Evolutionary conservation across 2,329 filamentous ascomycete species (phyloP), one percentile per base, ranked within the genome.

Genomic region (Ophiobolus disseminans): DNA sequence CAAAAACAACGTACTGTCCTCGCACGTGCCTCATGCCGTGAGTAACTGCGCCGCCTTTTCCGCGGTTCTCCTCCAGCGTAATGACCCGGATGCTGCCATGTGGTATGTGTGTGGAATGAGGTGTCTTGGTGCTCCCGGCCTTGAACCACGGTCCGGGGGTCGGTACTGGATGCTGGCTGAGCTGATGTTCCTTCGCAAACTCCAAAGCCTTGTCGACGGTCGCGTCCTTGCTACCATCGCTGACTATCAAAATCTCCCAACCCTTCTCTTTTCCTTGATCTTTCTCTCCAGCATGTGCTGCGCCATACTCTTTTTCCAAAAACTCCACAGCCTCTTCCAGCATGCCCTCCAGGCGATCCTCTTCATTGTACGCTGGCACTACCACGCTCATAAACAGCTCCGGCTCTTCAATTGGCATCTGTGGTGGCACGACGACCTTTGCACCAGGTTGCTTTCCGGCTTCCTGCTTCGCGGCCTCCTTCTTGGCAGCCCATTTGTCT

Each of bases 281-380:
- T 16, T 45, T 69, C 59, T 36, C 68, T 6, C 57, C 58, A 9
- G 60, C 62, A 43, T 76, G 66, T 13, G 74, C 62, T 3, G 76
- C 76, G 10, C 90, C 90, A 67, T 95, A 93, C 56, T 87, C 82
- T 40, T 80, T 76, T 71, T 96, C 89, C 8, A 99, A 82, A 70
- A 92, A 96, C 40, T 85, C 86, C 20, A 97, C 88, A 1, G 94
- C 91, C 74, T 99, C 94, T 66, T 95, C 87, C 10, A 99, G 80
- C 76, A 96, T 96, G 9, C 87, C 88, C 10, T 85, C 81, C 37
- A 99, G 81, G 22, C 94, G 86, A 49, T 89, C 82, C 70, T 93
- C 88, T 69, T 99, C 94, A 62, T 99, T 99, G 81, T 91, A 99
- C 8, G 94, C 94, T 0, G 94, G 94, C 34, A 99, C 87, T 0